Evolutionary conservation across 73 alveolate genomes (phyloP).

Genomic region (Stentor roeselii): DNA sequence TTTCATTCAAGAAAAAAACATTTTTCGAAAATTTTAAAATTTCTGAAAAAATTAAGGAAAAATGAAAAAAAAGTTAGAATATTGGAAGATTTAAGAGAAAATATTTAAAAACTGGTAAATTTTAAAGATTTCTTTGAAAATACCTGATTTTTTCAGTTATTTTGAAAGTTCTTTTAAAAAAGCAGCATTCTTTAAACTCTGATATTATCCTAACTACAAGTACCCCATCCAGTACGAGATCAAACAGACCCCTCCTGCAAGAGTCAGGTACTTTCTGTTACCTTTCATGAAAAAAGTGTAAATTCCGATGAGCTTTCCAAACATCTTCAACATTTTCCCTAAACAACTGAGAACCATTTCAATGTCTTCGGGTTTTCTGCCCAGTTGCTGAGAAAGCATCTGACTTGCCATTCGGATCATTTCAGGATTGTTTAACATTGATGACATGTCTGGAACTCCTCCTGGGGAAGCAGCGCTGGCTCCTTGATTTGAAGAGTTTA

Average conservation of each 20-base stretch:
- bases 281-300: background rate
- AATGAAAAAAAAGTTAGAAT: too few relatives aligned
- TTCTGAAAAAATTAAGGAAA: too few relatives aligned
- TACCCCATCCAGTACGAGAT: background rate
- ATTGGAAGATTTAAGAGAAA: too few relatives aligned
- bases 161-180: too few relatives aligned
- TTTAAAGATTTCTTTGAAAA: too few relatives aligned
- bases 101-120: too few relatives aligned
- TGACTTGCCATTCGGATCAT: background rate
- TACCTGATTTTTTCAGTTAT: too few relatives aligned
- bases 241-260: background rate
- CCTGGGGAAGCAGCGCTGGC: background rate
- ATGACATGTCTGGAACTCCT: background rate
- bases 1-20: too few relatives aligned
- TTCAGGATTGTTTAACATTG: constrained; percentile 26
- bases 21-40: too few relatives aligned
- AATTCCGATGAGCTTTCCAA: background rate
- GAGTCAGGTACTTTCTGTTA: background rate
- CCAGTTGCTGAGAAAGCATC: background rate
- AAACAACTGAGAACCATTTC: background rate
- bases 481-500: background rate
- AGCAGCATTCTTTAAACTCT: too few relatives aligned
- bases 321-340: background rate
- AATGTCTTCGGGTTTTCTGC: constrained; percentile 11
- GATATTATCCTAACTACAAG: too few relatives aligned